phyloP scores from a whole-genome alignment of 768 basidiomycete genomes.

The Dioszegia hungarica region DNA sequence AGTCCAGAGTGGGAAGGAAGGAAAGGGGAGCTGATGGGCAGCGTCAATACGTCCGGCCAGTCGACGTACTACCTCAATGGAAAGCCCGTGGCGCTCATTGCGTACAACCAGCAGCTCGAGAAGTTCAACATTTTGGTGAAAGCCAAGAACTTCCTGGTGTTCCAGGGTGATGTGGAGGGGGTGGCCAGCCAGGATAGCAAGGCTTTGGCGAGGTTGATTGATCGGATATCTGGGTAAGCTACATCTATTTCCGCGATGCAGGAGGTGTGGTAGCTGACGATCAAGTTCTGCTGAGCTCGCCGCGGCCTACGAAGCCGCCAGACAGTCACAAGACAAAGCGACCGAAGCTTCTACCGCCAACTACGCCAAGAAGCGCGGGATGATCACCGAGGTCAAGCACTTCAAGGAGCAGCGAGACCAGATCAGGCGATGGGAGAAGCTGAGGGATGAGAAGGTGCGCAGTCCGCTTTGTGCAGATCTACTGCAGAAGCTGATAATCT shows the following conservation, averaged over 20 bases:
- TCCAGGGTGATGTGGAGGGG: constrained; percentile 98
- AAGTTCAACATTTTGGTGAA: constrained; percentile 94
- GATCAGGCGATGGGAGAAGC: constrained; percentile 75
- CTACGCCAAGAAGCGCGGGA: constrained; percentile 87
- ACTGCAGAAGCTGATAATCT: constrained; percentile 7
- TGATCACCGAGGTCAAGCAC: constrained; percentile 90
- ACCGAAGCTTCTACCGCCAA: constrained; percentile 93
- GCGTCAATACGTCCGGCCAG: constrained; percentile 77
- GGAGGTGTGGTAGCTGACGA: neutral
- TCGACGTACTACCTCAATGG: constrained; percentile 88
- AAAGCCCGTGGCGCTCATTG: constrained; percentile 73
- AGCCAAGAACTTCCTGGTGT: constrained; percentile 98
- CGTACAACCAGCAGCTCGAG: constrained; percentile 81
- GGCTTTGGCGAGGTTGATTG: constrained; percentile 82
- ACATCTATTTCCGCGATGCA: neutral
- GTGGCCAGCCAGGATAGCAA: constrained; percentile 90
- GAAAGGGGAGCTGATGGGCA: constrained; percentile 44
- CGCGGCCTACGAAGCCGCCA: constrained; percentile 80
- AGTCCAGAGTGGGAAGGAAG: constrained; percentile 45
- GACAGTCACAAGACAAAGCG: constrained; percentile 77
- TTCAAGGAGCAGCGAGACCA: constrained; percentile 96
- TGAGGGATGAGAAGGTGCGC: constrained; percentile 71
- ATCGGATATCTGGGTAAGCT: constrained; percentile 78
- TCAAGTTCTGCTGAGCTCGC: constrained; percentile 73
- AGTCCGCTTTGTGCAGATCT: constrained; percentile 33